phyloP scores from a whole-genome alignment of 768 basidiomycete species.

The Russula olivacea region DNA sequence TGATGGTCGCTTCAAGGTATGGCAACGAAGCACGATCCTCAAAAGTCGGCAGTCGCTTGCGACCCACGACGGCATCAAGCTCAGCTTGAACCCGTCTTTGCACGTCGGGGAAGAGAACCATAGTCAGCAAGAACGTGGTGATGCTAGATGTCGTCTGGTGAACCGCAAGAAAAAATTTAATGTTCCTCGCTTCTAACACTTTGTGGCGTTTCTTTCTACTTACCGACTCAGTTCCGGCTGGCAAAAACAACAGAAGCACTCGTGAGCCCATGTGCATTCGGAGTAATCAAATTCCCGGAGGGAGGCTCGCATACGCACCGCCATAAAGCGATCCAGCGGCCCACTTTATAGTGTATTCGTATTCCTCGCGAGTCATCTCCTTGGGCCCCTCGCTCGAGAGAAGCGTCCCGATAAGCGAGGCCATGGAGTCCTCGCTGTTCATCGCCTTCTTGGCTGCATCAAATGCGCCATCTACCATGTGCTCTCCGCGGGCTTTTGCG shows the following conservation, averaged over 20 bases:
- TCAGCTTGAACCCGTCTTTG: constrained; percentile 21
- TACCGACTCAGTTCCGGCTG: constrained; percentile 23
- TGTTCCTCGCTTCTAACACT: neutral
- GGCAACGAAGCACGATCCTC: constrained; percentile 18
- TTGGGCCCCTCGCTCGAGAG: constrained; percentile 17
- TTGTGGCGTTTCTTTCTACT: neutral
- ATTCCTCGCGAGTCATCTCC: constrained; percentile 23
- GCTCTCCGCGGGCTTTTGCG: constrained; percentile 20
- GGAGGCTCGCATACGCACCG: constrained; percentile 4
- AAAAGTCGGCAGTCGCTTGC: constrained; percentile 21
- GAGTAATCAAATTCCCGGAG: neutral
- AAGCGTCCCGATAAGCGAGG: constrained; percentile 20
- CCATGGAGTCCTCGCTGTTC: constrained; percentile 19
- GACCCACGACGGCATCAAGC: constrained; percentile 21
- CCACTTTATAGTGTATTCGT: constrained; percentile 26
- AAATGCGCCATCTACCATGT: constrained; percentile 23
- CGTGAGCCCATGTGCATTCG: neutral
- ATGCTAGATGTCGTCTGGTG: constrained; percentile 21
- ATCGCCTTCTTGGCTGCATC: constrained; percentile 20
- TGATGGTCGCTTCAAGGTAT: constrained; percentile 24
- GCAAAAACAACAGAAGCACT: neutral
- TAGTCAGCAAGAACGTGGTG: constrained; percentile 22
- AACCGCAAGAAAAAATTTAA: neutral
- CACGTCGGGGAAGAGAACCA: constrained; percentile 23
- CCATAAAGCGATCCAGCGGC: constrained; percentile 24